phyloP scores from a whole-genome alignment of 352 stramenopile species.

The Pythium pyrilobum region DNA sequence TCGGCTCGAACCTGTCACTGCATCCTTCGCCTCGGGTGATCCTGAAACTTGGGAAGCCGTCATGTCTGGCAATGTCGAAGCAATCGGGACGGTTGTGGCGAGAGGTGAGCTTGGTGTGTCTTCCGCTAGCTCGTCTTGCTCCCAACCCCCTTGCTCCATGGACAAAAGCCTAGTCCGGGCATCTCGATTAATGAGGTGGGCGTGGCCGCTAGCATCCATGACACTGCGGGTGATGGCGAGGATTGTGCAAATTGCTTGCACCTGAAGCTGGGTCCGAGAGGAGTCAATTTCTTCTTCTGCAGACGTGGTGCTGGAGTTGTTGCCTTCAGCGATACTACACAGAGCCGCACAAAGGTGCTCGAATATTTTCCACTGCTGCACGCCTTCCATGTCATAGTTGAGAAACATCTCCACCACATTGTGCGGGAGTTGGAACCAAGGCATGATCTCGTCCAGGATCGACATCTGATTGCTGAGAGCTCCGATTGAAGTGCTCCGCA shows the following conservation, averaged over 20 bases:
- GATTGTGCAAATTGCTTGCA: constrained; percentile 65
- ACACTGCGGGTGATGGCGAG: constrained; percentile 75
- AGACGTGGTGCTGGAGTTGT: constrained; percentile 15
- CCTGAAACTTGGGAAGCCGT: background rate
- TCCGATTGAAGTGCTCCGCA: constrained; percentile 39
- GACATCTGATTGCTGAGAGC: constrained; percentile 56
- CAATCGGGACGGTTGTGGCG: background rate
- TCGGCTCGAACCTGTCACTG: background rate
- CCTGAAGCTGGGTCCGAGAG: constrained; percentile 36
- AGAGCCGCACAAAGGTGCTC: constrained; percentile 74
- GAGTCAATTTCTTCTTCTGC: constrained; percentile 36
- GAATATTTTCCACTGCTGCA: constrained; percentile 88
- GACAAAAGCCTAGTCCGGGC: constrained; percentile 68
- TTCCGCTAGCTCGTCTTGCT: constrained; percentile 61
- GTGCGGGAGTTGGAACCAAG: constrained; percentile 77
- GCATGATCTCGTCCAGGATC: constrained; percentile 75
- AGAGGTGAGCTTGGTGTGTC: background rate
- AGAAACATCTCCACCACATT: constrained; percentile 87
- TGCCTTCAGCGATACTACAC: constrained; percentile 71
- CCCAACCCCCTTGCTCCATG: constrained; percentile 82
- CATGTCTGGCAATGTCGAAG: background rate
- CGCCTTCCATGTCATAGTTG: constrained; percentile 84
- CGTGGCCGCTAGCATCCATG: constrained; percentile 84
- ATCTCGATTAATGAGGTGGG: constrained; percentile 80
- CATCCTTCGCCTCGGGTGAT: background rate